A percentile compares a stretch with the other conserved stretches of the same genome.
phyloP scores from a whole-genome alignment of 1,284 basidiomycete genomes.

The Exobasidium rhododendri region DNA sequence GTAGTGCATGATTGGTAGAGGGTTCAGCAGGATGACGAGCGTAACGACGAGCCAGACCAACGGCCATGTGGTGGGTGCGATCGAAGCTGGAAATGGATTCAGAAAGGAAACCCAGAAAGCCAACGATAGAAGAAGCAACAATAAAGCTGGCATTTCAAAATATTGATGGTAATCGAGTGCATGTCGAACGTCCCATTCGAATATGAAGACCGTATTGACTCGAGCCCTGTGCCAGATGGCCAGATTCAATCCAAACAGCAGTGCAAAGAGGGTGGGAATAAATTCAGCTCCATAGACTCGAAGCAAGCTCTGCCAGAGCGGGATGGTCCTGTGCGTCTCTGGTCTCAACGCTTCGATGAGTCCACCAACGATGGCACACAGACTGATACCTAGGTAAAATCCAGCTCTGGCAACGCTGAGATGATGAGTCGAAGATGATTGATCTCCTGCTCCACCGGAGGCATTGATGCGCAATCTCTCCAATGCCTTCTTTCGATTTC shows the following conservation, averaged over 20 bases:
- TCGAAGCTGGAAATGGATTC: slow-evolving; percentile 47
- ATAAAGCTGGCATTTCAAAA: slow-evolving; percentile 75
- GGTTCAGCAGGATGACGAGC: slow-evolving; percentile 68
- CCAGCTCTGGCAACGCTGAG: slow-evolving; percentile 64
- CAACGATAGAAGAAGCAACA: slow-evolving; percentile 72
- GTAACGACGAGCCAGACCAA: slow-evolving; percentile 75
- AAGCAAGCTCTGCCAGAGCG: slow-evolving; percentile 71
- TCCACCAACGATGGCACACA: slow-evolving; percentile 73
- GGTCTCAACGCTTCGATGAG: slow-evolving; percentile 66
- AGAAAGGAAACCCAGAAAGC: slow-evolving; percentile 82
- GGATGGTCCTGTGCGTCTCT: slow-evolving; percentile 64
- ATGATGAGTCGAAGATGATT: slow-evolving; percentile 63
- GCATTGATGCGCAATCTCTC: slow-evolving; percentile 63
- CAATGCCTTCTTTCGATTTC: slow-evolving; percentile 76
- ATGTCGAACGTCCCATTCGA: slow-evolving; percentile 67
- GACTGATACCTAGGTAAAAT: slow-evolving; percentile 69
- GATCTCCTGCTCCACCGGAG: slow-evolving; percentile 50
- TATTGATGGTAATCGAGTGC: slow-evolving; percentile 76
- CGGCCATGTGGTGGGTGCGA: slow-evolving; percentile 65
- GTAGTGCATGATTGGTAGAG: slow-evolving; percentile 68
- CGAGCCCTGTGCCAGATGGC: slow-evolving; percentile 70
- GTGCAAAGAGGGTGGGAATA: slow-evolving; percentile 71
- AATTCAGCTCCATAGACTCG: slow-evolving; percentile 69
- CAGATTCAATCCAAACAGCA: slow-evolving; percentile 75
- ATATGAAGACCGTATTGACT: slow-evolving; percentile 89